Evolutionary conservation across 768 basidiomycete species (phyloP).

Genomic region (Artomyces pyxidatus): DNA sequence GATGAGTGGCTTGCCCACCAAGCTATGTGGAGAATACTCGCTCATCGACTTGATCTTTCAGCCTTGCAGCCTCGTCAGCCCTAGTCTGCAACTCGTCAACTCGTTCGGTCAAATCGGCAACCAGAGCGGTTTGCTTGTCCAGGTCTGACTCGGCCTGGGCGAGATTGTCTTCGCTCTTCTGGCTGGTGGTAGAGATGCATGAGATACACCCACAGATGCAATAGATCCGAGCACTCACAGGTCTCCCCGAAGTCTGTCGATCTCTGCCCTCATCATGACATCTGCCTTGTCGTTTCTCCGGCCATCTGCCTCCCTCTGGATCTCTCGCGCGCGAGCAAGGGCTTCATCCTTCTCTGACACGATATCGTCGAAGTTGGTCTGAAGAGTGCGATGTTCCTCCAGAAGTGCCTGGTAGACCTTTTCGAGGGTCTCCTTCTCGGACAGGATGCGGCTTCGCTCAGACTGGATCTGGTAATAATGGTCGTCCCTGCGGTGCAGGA

Average conservation of each 20-base stretch:
- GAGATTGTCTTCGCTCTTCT: slow-evolving; percentile 91
- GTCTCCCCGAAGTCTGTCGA: slow-evolving; percentile 72
- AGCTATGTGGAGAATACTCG: slow-evolving; percentile 27
- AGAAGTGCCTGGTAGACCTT: slow-evolving; percentile 69
- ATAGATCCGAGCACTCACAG: slow-evolving; percentile 51
- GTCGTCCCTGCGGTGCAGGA: slow-evolving; percentile 52
- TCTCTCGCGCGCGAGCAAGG: slow-evolving; percentile 49
- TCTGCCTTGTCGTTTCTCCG: slow-evolving; percentile 64
- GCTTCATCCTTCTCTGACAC: slow-evolving; percentile 76
- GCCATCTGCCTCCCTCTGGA: slow-evolving; percentile 50
- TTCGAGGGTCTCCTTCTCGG: slow-evolving; percentile 83
- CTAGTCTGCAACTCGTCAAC: slow-evolving; percentile 73
- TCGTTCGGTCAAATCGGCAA: slow-evolving; percentile 68
- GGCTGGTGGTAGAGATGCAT: slow-evolving; percentile 57
- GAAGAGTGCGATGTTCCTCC: slow-evolving; percentile 67
- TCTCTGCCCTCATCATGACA: slow-evolving; percentile 68
- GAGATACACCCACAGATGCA: too few species aligned
- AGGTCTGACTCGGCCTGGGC: slow-evolving; percentile 75
- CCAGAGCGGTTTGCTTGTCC: slow-evolving; percentile 63
- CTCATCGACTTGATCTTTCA: slow-evolving; percentile 97
- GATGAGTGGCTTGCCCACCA: neutral
- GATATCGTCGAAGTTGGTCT: slow-evolving; percentile 70
- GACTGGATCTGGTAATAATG: slow-evolving; percentile 83
- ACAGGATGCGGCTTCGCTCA: slow-evolving; percentile 65
- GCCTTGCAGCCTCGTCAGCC: slow-evolving; percentile 68